A percentile compares a stretch with the other conserved stretches of the same genome.
These are phyloP conservation scores for Talaromyces adpressus DNA, from an alignment of 495 filamentous ascomycete species.

Conservation along the genomic window DNA sequence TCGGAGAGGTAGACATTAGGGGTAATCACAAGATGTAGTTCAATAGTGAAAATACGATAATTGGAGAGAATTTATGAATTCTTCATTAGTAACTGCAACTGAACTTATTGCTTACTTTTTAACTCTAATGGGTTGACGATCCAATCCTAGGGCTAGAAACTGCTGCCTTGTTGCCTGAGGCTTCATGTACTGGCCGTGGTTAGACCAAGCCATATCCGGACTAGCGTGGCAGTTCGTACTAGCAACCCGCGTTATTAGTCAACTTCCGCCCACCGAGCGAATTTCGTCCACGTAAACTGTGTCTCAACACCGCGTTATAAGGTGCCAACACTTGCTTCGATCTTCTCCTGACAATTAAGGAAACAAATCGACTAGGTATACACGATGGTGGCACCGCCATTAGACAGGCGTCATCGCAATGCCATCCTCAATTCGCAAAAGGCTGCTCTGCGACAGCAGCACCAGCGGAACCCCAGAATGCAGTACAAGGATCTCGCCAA, in stretches of 20 bases:
- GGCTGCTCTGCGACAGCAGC: background rate
- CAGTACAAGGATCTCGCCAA: background rate
- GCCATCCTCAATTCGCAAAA: slow-evolving; percentile 1
- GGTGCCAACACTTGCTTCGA: too few species aligned
- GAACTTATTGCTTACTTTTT: too few species aligned
- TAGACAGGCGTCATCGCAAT: slow-evolving; percentile 2
- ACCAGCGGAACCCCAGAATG: background rate
- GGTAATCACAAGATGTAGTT: too few species aligned
- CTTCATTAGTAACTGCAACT: too few species aligned
- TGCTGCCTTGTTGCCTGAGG: background rate
- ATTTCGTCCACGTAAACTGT: background rate
- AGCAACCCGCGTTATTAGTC: slow-evolving; percentile 1
- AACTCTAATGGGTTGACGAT: too few species aligned
- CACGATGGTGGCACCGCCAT: background rate
- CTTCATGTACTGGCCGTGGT: too few species aligned
- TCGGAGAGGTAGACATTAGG: too few species aligned
- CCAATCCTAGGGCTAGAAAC: background rate
- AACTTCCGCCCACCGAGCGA: background rate
- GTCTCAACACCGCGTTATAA: background rate
- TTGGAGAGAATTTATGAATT: too few species aligned
- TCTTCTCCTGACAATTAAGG: too few species aligned
- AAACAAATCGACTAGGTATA: background rate
- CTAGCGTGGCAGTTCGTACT: background rate
- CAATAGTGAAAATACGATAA: too few species aligned
- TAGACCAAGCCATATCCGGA: too few species aligned